Base-by-base conservation (phyloP, 768 basidiomycete species). In the Suillus cothurnatus region DNA sequence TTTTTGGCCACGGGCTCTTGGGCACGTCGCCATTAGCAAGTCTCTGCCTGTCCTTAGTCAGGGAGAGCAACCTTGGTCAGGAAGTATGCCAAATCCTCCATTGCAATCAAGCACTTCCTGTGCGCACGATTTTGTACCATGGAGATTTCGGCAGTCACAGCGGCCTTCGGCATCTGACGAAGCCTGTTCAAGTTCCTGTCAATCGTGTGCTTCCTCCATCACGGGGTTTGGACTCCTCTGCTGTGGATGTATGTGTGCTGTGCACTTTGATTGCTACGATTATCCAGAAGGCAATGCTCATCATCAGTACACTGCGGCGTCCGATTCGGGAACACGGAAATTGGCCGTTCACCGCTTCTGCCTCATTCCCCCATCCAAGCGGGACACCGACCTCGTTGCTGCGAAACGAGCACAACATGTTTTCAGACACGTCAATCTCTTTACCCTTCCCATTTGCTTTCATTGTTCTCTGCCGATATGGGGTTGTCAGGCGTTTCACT, bases 181-280 rank as follows among this genome's bases (percentile, higher is more conserved):
- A 31, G 61, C 73, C 43, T 76, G 82, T 31, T 78, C 80, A 21
- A 73, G 78, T 55, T 78, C 81, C 39, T 95, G 93, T 71, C 79
- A 81, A 15, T 81, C 81, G 19, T 94, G 92, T 70, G 73, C 76
- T 17, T 80, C 78, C 31, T 68, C 75, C 15, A 84, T 94, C 52
- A 72, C 74, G 49, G 92, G 88, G n/a, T 92, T 91, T 71, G 90
- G 88, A 6, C 77, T 95, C 7, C 74, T 88, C 14, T 94, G 93
- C 71, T 83, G 89, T 1, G 82, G 88, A 58, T 93, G 93, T 75
- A 80, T 84, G 73, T 89, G 86, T 65, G 77, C 81, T 1, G 85
- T 92, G 8, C 93, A 95, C 74, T 86, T 92, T 64, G 86, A 88
- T 67, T 95, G 93, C 77, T 93, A 92, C 70, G 87, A 91, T 68